Evolutionary conservation across 805 yeast genomes (phyloP), one percentile per base, ranked within the genome.

Genomic region (Tetrapisispora pingtungensis): DNA sequence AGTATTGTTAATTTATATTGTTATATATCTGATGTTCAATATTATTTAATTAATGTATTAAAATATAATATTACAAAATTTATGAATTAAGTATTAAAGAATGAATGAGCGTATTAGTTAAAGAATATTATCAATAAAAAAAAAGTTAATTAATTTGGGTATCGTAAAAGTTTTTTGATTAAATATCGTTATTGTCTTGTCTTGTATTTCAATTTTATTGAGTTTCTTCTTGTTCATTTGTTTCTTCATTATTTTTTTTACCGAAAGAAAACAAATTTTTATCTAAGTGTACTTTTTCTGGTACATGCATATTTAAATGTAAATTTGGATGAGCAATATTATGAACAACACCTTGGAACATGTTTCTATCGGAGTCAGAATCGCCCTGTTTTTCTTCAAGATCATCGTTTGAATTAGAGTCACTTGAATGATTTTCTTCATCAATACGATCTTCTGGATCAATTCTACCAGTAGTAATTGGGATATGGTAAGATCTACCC

Each of bases 401-500:
- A n/a, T 26, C 31, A n/a, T 26, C 31, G 8, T 26, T 22, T 36
- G n/a, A 36, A n/a, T 22, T 20, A n/a, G 41, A 31, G 15, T 17
- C 33, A 15, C 18, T 39, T 14, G 17, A n/a, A 8, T 39, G 19
- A 24, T 22, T 30, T 24, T 22, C 40, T 28, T 42, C 33, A 8
- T 20, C 27, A 13, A 27, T 17, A 26, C 27, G 12, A n/a, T 46
- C 47, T 41, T 51, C 55, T 30, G 55, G 54, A 42, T 51, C 54
- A 3, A 40, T 41, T 32, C 35, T 46, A 19, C 52, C 54, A 10
- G 44, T 44, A 7, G 59, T 53, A 40, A 60, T 60, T 28, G 56
- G 56, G 22, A 65, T 56, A 2, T 49, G 32, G 6, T 43, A 44
- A 6, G 44, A 33, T 46, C 63, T 58, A 14, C 69, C 69, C 24